A percentile compares a stretch with the other conserved stretches of the same genome.
Conservation (phyloP, 305 asterid genomes). For the Fraxinus latifolia region DNA sequence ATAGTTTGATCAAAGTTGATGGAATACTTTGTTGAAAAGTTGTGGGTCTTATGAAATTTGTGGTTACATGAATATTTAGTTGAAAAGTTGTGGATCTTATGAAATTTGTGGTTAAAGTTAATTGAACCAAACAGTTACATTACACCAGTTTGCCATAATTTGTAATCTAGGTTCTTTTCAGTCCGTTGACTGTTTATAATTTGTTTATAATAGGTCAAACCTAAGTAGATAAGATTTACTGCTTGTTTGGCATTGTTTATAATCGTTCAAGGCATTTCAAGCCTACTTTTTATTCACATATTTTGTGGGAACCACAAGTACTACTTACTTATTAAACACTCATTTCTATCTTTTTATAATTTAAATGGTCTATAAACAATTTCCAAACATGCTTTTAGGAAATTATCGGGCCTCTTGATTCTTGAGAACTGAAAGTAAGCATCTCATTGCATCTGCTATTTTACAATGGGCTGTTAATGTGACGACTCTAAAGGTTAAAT, state of each 20-base stretch:
- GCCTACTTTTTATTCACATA: background rate
- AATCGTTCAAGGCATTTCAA: no score
- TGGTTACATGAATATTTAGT: no score
- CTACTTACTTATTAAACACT: background rate
- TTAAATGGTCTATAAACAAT: background rate
- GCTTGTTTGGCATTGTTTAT: background rate
- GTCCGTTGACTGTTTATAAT: background rate
- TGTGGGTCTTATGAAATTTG: background rate
- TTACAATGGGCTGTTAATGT: background rate
- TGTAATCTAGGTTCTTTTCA: background rate
- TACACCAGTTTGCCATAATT: background rate
- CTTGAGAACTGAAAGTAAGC: background rate
- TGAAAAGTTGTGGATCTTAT: no score
- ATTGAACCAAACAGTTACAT: background rate
- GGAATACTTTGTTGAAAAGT: background rate
- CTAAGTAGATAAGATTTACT: background rate
- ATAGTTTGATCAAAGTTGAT: background rate
- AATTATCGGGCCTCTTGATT: background rate
- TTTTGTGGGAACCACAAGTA: background rate
- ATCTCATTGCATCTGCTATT: background rate
- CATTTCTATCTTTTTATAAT: background rate
- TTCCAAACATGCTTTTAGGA: background rate
- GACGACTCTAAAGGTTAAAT: background rate
- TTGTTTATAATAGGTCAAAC: background rate
- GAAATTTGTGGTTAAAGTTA: no score